A percentile compares a stretch with the other conserved stretches of the same genome.
Conservation (phyloP, 2,329 filamentous ascomycete genomes). For the Fonsecaea erecta region DNA sequence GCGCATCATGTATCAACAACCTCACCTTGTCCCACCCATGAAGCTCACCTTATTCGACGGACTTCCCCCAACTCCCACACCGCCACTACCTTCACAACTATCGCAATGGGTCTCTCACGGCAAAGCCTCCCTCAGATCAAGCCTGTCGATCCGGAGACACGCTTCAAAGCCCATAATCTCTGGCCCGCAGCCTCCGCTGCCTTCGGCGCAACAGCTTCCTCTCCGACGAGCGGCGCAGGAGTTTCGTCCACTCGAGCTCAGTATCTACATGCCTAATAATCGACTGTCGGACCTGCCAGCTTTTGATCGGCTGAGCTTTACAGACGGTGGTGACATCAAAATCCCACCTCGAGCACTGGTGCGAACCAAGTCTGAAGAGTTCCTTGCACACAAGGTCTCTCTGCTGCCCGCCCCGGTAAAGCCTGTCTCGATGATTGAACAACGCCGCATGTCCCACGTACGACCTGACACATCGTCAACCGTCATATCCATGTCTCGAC, state of each 20-base stretch:
- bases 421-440: slow-evolving; percentile 36
- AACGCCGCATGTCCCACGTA: slow-evolving; percentile 24
- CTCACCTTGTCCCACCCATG: slow-evolving; percentile 53
- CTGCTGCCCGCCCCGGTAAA: slow-evolving; percentile 28
- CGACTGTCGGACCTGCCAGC: slow-evolving; percentile 51
- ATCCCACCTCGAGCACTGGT: slow-evolving; percentile 44
- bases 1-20: slow-evolving; percentile 51
- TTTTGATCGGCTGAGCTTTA: slow-evolving; percentile 48
- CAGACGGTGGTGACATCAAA: slow-evolving; percentile 39
- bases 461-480: slow-evolving; percentile 30
- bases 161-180: slow-evolving; percentile 47
- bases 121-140: slow-evolving; percentile 49
- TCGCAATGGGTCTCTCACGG: slow-evolving; percentile 47
- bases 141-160: slow-evolving; percentile 46
- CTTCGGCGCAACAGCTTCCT: slow-evolving; percentile 25
- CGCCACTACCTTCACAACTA: slow-evolving; percentile 42
- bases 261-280: slow-evolving; percentile 52
- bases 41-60: slow-evolving; percentile 50
- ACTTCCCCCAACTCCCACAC: slow-evolving; percentile 43
- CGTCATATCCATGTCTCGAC: slow-evolving; percentile 31
- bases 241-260: slow-evolving; percentile 53
- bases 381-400: slow-evolving; percentile 27
- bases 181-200: slow-evolving; percentile 40
- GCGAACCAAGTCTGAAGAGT: slow-evolving; percentile 36
- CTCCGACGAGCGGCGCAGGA: slow-evolving; percentile 31